Evolutionary conservation across 1,284 basidiomycete species (phyloP).

Genomic region (Cystobasidium sp.): DNA sequence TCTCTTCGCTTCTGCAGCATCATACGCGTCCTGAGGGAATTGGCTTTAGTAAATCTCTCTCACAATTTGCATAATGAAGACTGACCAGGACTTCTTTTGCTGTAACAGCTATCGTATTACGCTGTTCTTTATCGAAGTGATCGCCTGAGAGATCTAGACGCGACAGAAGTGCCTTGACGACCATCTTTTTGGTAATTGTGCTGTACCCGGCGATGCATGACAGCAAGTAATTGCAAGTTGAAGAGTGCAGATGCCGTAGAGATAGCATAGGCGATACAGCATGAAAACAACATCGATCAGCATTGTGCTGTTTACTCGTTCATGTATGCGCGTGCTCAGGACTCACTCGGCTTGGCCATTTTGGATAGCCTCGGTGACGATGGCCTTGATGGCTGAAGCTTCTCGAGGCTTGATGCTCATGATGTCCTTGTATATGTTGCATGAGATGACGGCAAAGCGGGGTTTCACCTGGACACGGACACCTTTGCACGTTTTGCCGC

Average conservation of each 20-base stretch:
- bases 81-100: slow-evolving; percentile 28
- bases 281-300: slow-evolving; percentile 5
- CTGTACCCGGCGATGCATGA: not conserved
- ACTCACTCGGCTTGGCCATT: slow-evolving; percentile 36
- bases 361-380: slow-evolving; percentile 27
- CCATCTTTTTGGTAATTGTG: slow-evolving; percentile 39
- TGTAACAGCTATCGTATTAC: slow-evolving; percentile 5
- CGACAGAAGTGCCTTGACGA: slow-evolving; percentile 17
- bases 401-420: slow-evolving; percentile 20
- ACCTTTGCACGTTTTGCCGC: slow-evolving; percentile 5
- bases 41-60: not conserved
- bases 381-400: not conserved
- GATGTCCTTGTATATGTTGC: not conserved
- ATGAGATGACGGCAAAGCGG: not conserved
- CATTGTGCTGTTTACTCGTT: slow-evolving; percentile 10
- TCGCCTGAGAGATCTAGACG: slow-evolving; percentile 12
- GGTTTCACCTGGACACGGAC: not conserved
- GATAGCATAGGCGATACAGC: no score
- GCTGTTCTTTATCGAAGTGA: slow-evolving; percentile 33
- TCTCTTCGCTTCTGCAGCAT: slow-evolving; percentile 17
- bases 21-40: slow-evolving; percentile 1
- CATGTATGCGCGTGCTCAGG: not conserved
- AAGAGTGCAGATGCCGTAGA: no score
- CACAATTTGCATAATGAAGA: not conserved
- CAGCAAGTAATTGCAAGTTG: no score